Conservation (phyloP, 2,329 filamentous ascomycete genomes). For the Verticillium klebahnii region DNA sequence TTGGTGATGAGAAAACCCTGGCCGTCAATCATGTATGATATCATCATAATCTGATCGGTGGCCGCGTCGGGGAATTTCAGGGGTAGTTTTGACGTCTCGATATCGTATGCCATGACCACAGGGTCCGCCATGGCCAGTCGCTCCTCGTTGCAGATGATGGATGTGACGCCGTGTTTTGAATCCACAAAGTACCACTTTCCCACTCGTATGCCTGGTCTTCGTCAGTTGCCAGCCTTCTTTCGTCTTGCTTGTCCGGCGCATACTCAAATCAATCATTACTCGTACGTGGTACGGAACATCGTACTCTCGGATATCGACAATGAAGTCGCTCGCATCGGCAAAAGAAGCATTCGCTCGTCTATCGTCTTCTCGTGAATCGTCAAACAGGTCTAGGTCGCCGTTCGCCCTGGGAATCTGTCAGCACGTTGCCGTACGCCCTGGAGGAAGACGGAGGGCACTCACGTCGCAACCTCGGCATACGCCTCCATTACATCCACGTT, state of each 20-base stretch:
- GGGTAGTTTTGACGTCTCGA: slow-evolving; percentile 93
- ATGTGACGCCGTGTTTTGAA: slow-evolving; percentile 83
- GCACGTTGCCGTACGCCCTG: background rate
- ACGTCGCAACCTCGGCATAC: slow-evolving; percentile 94
- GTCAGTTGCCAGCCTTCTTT: slow-evolving; percentile 16
- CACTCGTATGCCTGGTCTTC: slow-evolving; percentile 73
- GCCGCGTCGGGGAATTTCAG: slow-evolving; percentile 94
- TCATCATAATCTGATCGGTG: slow-evolving; percentile 99
- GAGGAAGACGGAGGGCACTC: slow-evolving; percentile 26
- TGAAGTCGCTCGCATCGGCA: slow-evolving; percentile 90
- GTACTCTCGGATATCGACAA: slow-evolving; percentile 98
- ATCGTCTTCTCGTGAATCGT: slow-evolving; percentile 77
- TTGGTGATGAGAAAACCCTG: slow-evolving; percentile 98
- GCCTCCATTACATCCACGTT: slow-evolving; percentile 96
- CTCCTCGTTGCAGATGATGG: slow-evolving; percentile 80
- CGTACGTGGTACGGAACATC: slow-evolving; percentile 99
- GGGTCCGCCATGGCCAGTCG: slow-evolving; percentile 87
- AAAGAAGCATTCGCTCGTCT: slow-evolving; percentile 70
- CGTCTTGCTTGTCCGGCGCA: slow-evolving; percentile 11
- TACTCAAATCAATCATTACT: slow-evolving; percentile 93
- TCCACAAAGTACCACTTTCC: slow-evolving; percentile 97
- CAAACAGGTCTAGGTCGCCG: slow-evolving; percentile 90
- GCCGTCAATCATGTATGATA: slow-evolving; percentile 99
- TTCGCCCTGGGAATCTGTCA: slow-evolving; percentile 49
- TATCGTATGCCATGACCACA: slow-evolving; percentile 98